Base-by-base conservation (phyloP, 352 stramenopile species). In the Phytophthora pseudosyringae region DNA sequence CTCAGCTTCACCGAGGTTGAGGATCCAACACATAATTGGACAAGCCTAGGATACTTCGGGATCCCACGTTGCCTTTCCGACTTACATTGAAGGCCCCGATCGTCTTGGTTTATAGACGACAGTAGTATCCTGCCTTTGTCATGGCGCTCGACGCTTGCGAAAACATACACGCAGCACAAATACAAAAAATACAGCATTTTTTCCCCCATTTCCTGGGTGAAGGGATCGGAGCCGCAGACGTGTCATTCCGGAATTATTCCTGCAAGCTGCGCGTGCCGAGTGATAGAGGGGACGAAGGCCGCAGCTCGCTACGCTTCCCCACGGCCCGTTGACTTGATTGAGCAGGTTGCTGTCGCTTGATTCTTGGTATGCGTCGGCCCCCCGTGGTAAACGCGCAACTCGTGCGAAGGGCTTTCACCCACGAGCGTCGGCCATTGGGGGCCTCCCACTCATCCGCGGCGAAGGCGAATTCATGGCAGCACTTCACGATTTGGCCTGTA, bases 381-480 rank as follows among this genome's bases (percentile, higher is more conserved):
- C 28, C 41, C 15, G 35, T 46, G 4, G 48, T 41, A 44, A 40
- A 25, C 13, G 47, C 21, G 15, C 29, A 47, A 18, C 26, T 41
- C 40, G 35, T 5, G 38, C 46, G 28, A 49, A 62, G 45, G 10
- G 59, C 43, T 35, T 51, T 57, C 10, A 58, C 25, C 59, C 59
- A 68, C 9, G 18, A 21, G 5, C 46, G 29, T 13, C 59, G 59
- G 25, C 62, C 51, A 56, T 46, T 67, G 5, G 41, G 33, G 8
- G 36, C 15, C 8, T 38, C 39, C 10, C 31, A 44, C 29, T 5
- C 39, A 21, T 66, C 32, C 4, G 26, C 35, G 21, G 41, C 36
- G 43, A 68, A 68, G 31, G 51, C 51, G 46, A 62, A 48, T 36
- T 62, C 35, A 5, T 48, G 33, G 26, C 6, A 47, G 35, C 15